Evolutionary conservation across 495 filamentous ascomycete genomes (phyloP).

Genomic region (Trichoderma virens): DNA sequence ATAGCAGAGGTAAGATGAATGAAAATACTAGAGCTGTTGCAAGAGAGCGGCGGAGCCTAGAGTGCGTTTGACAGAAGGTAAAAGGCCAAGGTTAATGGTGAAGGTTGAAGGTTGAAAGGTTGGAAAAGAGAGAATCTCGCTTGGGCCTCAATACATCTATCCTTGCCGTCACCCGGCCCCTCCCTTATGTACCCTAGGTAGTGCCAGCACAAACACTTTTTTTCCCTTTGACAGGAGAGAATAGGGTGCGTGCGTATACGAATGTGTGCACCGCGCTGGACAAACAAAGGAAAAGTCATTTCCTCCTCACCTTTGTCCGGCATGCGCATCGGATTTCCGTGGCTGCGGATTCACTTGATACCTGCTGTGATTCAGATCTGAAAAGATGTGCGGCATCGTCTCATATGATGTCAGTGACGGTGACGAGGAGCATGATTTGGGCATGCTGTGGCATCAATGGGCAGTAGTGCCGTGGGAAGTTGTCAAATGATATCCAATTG

Average conservation of each 20-base stretch:
- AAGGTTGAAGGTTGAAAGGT: not conserved
- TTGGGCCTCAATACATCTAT: not conserved
- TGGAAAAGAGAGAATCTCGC: constrained; percentile 1
- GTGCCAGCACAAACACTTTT: not conserved
- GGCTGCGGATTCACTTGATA: not conserved
- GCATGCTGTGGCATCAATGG: no score
- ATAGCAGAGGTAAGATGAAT: not conserved
- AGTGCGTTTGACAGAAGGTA: not conserved
- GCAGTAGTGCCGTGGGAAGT: no score
- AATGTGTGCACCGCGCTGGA: not conserved
- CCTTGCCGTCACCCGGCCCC: not conserved
- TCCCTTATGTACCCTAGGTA: not conserved
- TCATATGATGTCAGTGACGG: no score
- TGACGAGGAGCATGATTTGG: no score
- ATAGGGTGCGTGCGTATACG: not conserved
- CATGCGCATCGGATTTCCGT: not conserved
- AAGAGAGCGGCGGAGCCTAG: not conserved
- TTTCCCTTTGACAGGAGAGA: not conserved
- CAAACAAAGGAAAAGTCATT: not conserved
- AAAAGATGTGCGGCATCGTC: no score
- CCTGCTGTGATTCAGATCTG: not conserved
- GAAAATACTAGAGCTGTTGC: not conserved
- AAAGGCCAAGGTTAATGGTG: not conserved
- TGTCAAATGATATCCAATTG: no score
- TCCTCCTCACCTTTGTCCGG: not conserved